These are phyloP conservation scores for Panicum hallii DNA, from an alignment of 202 grass and related monocot genomes.

Conservation along the genomic window DNA sequence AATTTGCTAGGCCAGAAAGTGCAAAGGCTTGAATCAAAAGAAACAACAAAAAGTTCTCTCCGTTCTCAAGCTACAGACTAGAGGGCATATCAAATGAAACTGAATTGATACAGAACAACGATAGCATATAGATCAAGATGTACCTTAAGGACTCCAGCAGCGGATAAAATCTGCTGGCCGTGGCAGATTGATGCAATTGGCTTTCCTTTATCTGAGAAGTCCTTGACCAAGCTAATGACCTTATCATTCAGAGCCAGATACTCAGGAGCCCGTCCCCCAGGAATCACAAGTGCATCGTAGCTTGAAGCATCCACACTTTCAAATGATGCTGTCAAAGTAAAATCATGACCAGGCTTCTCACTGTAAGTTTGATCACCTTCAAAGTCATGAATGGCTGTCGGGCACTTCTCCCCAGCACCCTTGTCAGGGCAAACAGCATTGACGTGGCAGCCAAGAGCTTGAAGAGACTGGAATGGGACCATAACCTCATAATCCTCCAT, in stretches of 20 bases:
- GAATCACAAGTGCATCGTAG: slow-evolving; percentile 89
- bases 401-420: slow-evolving; percentile 72
- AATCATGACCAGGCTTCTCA: slow-evolving; percentile 97
- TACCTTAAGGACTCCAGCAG: slow-evolving; percentile 92
- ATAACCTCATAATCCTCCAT: slow-evolving; percentile 99
- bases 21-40: neutral
- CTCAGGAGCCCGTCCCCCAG: slow-evolving; percentile 81
- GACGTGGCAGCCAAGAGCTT: slow-evolving; percentile 87
- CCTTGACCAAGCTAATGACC: slow-evolving; percentile 70
- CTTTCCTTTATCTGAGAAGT: slow-evolving; percentile 70
- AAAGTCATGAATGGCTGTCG: slow-evolving; percentile 92
- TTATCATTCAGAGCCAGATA: slow-evolving; percentile 83
- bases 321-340: slow-evolving; percentile 76
- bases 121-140: slow-evolving; percentile 10
- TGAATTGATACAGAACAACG: neutral
- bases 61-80: neutral
- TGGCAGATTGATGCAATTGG: slow-evolving; percentile 96
- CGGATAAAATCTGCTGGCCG: slow-evolving; percentile 84
- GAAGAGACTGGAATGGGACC: slow-evolving; percentile 93
- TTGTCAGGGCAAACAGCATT: slow-evolving; percentile 81
- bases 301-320: slow-evolving; percentile 58
- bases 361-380: slow-evolving; percentile 98
- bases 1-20: neutral
- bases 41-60: neutral
- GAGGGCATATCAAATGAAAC: neutral